phyloP scores from a whole-genome alignment of 257 asterid genomes.

The Nicotiana tabacum region DNA sequence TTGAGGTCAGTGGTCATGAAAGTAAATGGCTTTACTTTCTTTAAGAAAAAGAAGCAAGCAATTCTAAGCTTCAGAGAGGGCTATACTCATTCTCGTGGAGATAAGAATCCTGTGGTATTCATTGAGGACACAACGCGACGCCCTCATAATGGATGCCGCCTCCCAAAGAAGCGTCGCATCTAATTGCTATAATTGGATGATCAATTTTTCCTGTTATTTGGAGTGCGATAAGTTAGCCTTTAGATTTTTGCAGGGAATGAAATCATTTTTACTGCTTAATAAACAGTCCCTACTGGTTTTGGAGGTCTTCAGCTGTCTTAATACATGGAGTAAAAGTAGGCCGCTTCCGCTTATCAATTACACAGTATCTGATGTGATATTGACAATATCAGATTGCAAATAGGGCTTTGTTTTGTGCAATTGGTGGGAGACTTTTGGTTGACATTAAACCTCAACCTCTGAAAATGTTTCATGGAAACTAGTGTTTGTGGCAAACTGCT shows the following conservation, averaged over 20 bases:
- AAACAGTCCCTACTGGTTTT: neutral
- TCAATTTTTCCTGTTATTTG: neutral
- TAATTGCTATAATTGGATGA: slow-evolving; percentile 21
- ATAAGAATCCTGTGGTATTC: slow-evolving; percentile 59
- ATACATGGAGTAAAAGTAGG: neutral
- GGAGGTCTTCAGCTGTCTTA: slow-evolving; percentile 1
- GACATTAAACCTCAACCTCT: neutral
- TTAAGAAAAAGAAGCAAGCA: slow-evolving; percentile 73
- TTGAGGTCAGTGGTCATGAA: slow-evolving; percentile 77
- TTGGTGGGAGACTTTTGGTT: neutral
- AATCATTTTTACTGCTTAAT: neutral
- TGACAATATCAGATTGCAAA: neutral
- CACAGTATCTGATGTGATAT: neutral
- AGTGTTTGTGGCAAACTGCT: neutral
- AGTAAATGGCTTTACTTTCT: slow-evolving; percentile 64
- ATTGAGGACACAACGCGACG: slow-evolving; percentile 82
- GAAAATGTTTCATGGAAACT: neutral
- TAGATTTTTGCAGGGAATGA: neutral
- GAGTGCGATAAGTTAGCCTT: neutral
- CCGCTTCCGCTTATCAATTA: neutral
- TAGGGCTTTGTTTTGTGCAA: neutral
- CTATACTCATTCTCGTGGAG: slow-evolving; percentile 60
- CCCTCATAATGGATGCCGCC: slow-evolving; percentile 93
- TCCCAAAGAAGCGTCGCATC: slow-evolving; percentile 60
- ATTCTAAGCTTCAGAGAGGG: slow-evolving; percentile 79